Conservation (phyloP, 768 basidiomycete genomes). For the Boletus subparvulus region DNA sequence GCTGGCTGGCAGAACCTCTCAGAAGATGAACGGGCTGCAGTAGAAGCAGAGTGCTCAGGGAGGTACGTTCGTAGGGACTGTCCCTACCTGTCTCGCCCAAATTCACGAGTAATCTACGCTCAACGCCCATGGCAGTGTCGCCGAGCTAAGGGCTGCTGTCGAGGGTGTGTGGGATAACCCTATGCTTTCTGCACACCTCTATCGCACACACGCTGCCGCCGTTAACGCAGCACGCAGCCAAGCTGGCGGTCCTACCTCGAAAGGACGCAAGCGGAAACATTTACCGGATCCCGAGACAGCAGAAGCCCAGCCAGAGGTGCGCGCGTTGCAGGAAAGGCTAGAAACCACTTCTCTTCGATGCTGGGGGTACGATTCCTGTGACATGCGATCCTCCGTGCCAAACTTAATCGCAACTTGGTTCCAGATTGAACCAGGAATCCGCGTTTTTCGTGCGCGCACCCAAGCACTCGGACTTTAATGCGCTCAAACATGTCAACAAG, state of each 20-base stretch:
- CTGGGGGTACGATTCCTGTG: slow-evolving; percentile 53
- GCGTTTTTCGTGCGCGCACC: slow-evolving; percentile 62
- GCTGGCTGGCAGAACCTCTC: slow-evolving; percentile 25
- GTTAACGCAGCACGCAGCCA: slow-evolving; percentile 39
- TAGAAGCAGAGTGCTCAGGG: slow-evolving; percentile 41
- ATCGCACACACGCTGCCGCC: slow-evolving; percentile 50
- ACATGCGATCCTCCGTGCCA: neutral
- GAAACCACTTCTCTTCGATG: slow-evolving; percentile 52
- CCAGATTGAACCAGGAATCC: slow-evolving; percentile 52
- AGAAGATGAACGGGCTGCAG: slow-evolving; percentile 26
- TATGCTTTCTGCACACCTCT: slow-evolving; percentile 54
- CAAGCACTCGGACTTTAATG: slow-evolving; percentile 67
- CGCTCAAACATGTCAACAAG: slow-evolving; percentile 35
- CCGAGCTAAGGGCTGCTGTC: slow-evolving; percentile 47
- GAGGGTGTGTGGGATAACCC: slow-evolving; percentile 55
- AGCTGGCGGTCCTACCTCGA: slow-evolving; percentile 29
- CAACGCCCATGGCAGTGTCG: slow-evolving; percentile 42
- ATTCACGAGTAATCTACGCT: neutral
- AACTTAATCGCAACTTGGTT: slow-evolving; percentile 1
- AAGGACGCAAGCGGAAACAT: slow-evolving; percentile 38
- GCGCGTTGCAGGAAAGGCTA: slow-evolving; percentile 49
- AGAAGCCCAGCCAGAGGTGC: slow-evolving; percentile 46
- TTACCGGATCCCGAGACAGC: slow-evolving; percentile 16
- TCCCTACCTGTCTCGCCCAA: neutral
- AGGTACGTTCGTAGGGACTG: slow-evolving; percentile 30